phyloP scores from a whole-genome alignment of 129 eudicot genomes.

The Pseudognaphalium luteoalbum region DNA sequence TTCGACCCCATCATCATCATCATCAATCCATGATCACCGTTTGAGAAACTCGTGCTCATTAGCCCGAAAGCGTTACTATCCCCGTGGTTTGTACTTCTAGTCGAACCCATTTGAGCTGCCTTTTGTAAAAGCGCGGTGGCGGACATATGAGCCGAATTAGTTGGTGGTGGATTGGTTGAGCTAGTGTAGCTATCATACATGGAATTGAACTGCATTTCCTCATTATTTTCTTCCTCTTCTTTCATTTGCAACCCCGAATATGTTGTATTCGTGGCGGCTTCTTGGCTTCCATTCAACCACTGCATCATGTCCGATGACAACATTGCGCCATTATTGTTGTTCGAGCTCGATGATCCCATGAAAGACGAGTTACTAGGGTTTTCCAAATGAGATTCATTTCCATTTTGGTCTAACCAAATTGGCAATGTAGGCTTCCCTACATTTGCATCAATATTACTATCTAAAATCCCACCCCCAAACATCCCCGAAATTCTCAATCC shows the following conservation, averaged over 20 bases:
- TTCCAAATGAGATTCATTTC: constrained; percentile 25
- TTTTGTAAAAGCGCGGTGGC: constrained; percentile 81
- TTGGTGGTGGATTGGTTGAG: constrained; percentile 15
- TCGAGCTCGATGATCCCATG: constrained; percentile 44
- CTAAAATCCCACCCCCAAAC: constrained; percentile 45
- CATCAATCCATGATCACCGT: constrained; percentile 34
- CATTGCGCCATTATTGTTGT: constrained; percentile 32
- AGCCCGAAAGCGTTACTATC: constrained; percentile 46
- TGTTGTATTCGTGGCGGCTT: not conserved
- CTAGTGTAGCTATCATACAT: constrained; percentile 44
- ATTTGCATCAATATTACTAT: constrained; percentile 38
- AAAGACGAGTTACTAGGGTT: constrained; percentile 30
- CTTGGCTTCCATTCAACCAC: constrained; percentile 47
- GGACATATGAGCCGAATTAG: constrained; percentile 53
- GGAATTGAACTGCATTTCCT: constrained; percentile 43
- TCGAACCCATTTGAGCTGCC: constrained; percentile 89
- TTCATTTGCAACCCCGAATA: constrained; percentile 38
- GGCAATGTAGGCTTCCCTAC: constrained; percentile 57
- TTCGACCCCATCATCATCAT: constrained; percentile 47
- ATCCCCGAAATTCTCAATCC: constrained; percentile 46
- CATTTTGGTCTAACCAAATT: constrained; percentile 59
- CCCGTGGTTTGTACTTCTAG: constrained; percentile 54
- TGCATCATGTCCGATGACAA: constrained; percentile 41
- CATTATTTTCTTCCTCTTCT: constrained; percentile 52
- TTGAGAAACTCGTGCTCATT: constrained; percentile 43